Conservation (phyloP, 2,329 filamentous ascomycete species). For the Aspergillus tanneri region DNA sequence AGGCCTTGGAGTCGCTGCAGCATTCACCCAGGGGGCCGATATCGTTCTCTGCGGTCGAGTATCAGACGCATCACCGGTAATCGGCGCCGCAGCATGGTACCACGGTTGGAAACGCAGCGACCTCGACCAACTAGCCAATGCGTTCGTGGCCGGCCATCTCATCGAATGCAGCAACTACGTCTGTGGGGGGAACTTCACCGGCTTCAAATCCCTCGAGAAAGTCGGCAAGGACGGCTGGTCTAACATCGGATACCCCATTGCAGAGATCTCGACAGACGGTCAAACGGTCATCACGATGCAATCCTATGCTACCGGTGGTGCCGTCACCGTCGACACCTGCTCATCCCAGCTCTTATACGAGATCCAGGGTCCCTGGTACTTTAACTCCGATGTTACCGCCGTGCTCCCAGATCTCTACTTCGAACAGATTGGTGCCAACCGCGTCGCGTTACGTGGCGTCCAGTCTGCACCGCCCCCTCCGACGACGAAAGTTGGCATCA, state of each 20-base stretch:
- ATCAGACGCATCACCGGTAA: conserved; percentile 46
- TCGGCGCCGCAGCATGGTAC: conserved; percentile 45
- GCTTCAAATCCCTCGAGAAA: conserved; percentile 39
- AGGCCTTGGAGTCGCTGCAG: conserved; percentile 40
- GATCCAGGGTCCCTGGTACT: conserved; percentile 57
- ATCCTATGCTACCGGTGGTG: conserved; percentile 38
- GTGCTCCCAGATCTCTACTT: conserved; percentile 53
- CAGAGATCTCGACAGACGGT: conserved; percentile 45
- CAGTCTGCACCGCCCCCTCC: conserved; percentile 47
- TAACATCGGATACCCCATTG: conserved; percentile 49
- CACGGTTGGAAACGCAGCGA: conserved; percentile 43
- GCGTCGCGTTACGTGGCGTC: conserved; percentile 51
- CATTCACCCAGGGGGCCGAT: conserved; percentile 42
- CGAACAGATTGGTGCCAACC: conserved; percentile 50
- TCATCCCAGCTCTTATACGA: conserved; percentile 56
- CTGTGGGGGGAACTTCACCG: conserved; percentile 46
- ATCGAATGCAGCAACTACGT: conserved; percentile 46
- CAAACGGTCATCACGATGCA: conserved; percentile 48
- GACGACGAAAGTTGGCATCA: conserved; percentile 53
- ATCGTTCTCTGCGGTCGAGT: conserved; percentile 49
- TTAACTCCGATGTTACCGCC: conserved; percentile 58
- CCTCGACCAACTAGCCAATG: conserved; percentile 41
- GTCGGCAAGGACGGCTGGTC: conserved; percentile 37
- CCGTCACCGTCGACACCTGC: conserved; percentile 51
- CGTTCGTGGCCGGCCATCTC: conserved; percentile 40